A percentile compares a stretch with the other conserved stretches of the same genome.
Evolutionary conservation across 495 filamentous ascomycete genomes (phyloP).

Genomic region (Neurospora discreta): DNA sequence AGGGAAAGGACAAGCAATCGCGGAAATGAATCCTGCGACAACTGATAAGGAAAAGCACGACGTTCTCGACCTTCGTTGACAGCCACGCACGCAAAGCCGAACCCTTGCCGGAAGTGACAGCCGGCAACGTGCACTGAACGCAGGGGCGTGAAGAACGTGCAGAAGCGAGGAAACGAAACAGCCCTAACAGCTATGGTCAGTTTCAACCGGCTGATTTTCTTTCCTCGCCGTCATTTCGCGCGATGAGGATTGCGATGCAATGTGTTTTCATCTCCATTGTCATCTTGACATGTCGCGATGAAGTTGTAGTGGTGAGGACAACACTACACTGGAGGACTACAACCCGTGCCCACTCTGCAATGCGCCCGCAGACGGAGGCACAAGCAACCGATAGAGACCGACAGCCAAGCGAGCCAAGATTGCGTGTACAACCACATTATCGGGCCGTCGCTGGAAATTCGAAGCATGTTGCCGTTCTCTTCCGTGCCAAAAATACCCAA

Average conservation of each 20-base stretch:
- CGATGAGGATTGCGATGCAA: not conserved
- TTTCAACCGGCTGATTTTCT: not conserved
- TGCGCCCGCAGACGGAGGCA: not conserved
- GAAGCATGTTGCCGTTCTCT: not conserved
- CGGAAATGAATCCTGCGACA: not conserved
- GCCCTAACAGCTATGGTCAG: not conserved
- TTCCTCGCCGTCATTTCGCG: not conserved
- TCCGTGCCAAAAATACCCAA: not conserved
- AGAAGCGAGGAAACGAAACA: conserved; percentile 11
- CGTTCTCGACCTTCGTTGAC: not conserved
- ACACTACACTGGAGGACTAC: not conserved
- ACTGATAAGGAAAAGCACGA: not conserved
- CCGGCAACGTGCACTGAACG: not conserved
- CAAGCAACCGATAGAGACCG: not conserved
- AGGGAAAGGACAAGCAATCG: not conserved
- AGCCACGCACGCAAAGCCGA: not conserved
- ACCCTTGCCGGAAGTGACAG: not conserved
- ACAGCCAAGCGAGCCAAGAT: not conserved
- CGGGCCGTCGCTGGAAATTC: not conserved
- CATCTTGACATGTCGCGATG: not conserved
- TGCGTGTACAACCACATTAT: not conserved
- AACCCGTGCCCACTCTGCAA: not conserved
- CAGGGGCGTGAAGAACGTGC: conserved; percentile 1
- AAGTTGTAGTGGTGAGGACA: not conserved
- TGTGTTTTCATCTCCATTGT: not conserved